Base-by-base conservation (phyloP, 192 early-diverging fungal species). In the Podila horticola region DNA sequence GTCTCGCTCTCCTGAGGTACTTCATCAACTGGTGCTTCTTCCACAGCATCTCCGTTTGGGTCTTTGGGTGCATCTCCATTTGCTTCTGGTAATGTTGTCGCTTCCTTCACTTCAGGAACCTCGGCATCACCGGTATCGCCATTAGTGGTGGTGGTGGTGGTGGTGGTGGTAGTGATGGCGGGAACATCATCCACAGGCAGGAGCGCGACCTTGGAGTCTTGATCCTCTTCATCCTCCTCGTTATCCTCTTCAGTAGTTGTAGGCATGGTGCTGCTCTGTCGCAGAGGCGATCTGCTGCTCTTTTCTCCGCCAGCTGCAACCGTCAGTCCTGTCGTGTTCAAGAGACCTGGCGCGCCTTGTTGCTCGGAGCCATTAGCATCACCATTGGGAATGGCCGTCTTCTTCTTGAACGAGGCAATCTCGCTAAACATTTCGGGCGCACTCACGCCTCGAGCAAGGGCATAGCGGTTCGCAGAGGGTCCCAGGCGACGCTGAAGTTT, bases 401-500 rank as follows among this genome's bases (percentile, higher is more conserved):
- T 81, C 77, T 81, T 81, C 66, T 66, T 68, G 60, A 66, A 70
- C 22, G 67, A 28, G 1, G 71, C 59, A 4, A 73, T 58, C 62
- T 73, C 77, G 13, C 66, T 73, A 55, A 81, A 81, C 77, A 81
- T 73, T 62, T 81, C 77, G 19, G 77, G 77, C 2, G 77, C 77
- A 66, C 77, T 81, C 13, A 81, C 77, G 48, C 71, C 71, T 38
- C 77, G 67, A 31, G 71, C 64, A 59, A 81, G 58, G 22, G 58
- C 64, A 33, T 69, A 81, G 7, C 67, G 41, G 1, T 29, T 36
- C 20, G 61, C 31, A 22, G 63, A 57, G 17, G 76, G 66, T 41
- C 71, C 71, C 20, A 73, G 38, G 52, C 71, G 77, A 57, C 71
- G 57, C 24, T 50, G 62, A 7, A 72, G 66, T 19, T 81, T 72